These are phyloP conservation scores for Jaenimonas drosophilae DNA, from an alignment of 208 protist genomes.

Conservation along the genomic window DNA sequence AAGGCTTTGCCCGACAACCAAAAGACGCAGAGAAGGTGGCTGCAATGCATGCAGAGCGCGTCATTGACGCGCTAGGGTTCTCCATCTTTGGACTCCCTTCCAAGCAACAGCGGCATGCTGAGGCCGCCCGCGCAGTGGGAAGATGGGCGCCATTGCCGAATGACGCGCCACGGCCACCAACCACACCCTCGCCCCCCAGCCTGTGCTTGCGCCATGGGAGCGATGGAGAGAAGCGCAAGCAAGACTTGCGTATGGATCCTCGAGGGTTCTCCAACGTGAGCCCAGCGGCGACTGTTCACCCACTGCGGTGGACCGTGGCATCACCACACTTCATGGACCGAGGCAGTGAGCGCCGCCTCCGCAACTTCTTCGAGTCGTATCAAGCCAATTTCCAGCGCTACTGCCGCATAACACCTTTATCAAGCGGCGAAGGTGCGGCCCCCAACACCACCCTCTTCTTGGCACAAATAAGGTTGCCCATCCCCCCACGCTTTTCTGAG, in stretches of 20 bases:
- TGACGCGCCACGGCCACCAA: slow-evolving; percentile 6
- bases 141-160: slow-evolving; percentile 44
- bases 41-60: slow-evolving; percentile 78
- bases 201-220: slow-evolving; percentile 2
- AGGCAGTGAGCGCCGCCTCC: slow-evolving; percentile 29
- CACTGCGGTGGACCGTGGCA: slow-evolving; percentile 44
- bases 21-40: slow-evolving; percentile 74
- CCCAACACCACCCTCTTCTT: slow-evolving; percentile 19
- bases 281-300: slow-evolving; percentile 20
- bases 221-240: slow-evolving; percentile 9
- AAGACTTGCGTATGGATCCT: slow-evolving; percentile 37
- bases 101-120: slow-evolving; percentile 73
- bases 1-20: slow-evolving; percentile 55
- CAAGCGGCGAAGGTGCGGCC: neutral
- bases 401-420: slow-evolving; percentile 22
- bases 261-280: slow-evolving; percentile 36
- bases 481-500: slow-evolving; percentile 53
- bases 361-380: slow-evolving; percentile 43
- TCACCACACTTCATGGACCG: slow-evolving; percentile 59
- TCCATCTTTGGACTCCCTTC: slow-evolving; percentile 70
- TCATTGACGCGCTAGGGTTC: slow-evolving; percentile 72
- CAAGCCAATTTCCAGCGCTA: slow-evolving; percentile 18
- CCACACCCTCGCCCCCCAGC: slow-evolving; percentile 15
- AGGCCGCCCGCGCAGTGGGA: slow-evolving; percentile 43
- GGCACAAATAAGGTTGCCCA: slow-evolving; percentile 61